phyloP scores from a whole-genome alignment of 1,284 basidiomycete genomes.

The Schizophyllum amplum region DNA sequence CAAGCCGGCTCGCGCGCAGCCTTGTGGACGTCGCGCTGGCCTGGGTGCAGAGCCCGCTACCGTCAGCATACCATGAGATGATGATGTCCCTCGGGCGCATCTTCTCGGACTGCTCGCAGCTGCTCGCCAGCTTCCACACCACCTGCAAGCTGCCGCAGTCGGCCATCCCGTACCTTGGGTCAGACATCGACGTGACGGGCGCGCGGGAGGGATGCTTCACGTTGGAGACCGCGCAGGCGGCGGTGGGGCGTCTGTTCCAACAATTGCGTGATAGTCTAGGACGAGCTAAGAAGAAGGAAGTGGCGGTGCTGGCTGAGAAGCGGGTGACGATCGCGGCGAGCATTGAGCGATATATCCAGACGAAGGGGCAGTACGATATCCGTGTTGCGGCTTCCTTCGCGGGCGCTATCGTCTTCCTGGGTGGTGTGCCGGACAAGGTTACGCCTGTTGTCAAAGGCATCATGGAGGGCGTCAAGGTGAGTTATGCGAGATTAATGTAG shows the following conservation, averaged over 20 bases:
- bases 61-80: constrained; percentile 90
- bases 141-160: constrained; percentile 84
- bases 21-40: constrained; percentile 59
- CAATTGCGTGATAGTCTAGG: constrained; percentile 69
- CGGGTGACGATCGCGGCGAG: constrained; percentile 64
- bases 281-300: constrained; percentile 70
- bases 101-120: constrained; percentile 71
- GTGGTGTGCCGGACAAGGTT: constrained; percentile 84
- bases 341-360: constrained; percentile 77
- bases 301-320: constrained; percentile 74
- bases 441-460: constrained; percentile 95
- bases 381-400: constrained; percentile 88
- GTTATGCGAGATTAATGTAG: constrained; percentile 10
- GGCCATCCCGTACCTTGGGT: constrained; percentile 74
- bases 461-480: constrained; percentile 95
- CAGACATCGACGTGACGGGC: constrained; percentile 71
- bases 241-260: constrained; percentile 67
- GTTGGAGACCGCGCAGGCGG: constrained; percentile 69
- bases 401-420: constrained; percentile 83
- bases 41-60: constrained; percentile 71
- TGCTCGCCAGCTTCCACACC: constrained; percentile 73
- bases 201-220: constrained; percentile 66
- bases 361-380: constrained; percentile 83
- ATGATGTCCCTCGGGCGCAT: constrained; percentile 74
- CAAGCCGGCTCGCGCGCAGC: constrained; percentile 54